Base-by-base conservation (phyloP, 768 basidiomycete species). In the Phlegmacium glaucopus region DNA sequence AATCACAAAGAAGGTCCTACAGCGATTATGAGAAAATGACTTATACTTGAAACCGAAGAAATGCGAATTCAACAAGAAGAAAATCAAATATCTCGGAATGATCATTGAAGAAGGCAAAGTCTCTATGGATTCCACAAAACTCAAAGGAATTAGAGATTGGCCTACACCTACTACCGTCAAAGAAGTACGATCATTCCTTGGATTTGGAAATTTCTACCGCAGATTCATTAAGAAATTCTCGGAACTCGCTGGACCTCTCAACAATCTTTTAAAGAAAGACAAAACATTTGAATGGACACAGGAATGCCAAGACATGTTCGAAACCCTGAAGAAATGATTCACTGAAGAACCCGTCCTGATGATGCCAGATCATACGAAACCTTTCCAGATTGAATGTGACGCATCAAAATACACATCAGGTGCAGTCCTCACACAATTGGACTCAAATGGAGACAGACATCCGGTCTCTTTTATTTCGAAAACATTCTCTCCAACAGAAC, bases 381-480 rank as follows among this genome's bases (percentile, higher is more conserved):
- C 53, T 6, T 50, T 39, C 42, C 26, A 37, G 11, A 27, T 54
- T 16, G 49, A 54, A 45, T 37, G 42, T 60, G 62, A 77, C 72
- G 51, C 72, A 65, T 0, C 67, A 67, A 6, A 51, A 76, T 79
- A 50, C 42, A 51, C 70, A 55, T 18, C 49, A 57, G 10, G 71
- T 74, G 15, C 74, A 72, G 70, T 72, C 64, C 39, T 72, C 65
- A 42, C 47, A 68, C 10, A 64, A 52, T 15, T 29, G 17, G 18
- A 58, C 4, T 25, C 62, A 42, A 48, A 62, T 15, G 46, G 42
- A 4, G 44, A 49, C 1, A 70, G 63, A 57, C 59, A 65, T 4
- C 74, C 75, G 0, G 55, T 78, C 9, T 70, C 64, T 0, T 79
- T 66, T 45, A 47, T 56, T 8, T 76, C 70, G 0, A 58, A 62